These are phyloP conservation scores for Cercospora citrullina DNA, from an alignment of 2,329 filamentous ascomycete genomes.

Conservation along the genomic window DNA sequence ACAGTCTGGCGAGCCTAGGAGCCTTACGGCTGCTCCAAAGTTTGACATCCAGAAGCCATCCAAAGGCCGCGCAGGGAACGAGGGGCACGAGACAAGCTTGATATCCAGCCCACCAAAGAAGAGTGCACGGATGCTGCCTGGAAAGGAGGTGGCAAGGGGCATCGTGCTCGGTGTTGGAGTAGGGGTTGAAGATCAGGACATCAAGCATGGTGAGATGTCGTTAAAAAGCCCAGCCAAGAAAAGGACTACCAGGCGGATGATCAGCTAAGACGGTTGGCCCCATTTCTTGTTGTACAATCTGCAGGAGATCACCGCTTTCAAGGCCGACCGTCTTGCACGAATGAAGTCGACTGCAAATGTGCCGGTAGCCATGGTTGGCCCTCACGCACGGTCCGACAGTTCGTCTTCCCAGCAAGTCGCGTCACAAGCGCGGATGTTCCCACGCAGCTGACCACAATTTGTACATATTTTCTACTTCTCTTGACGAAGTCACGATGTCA, in stretches of 20 bases:
- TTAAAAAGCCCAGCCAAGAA: conserved; percentile 34
- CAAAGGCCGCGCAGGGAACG: conserved; percentile 13
- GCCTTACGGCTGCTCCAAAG: conserved; percentile 26
- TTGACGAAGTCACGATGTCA: neutral
- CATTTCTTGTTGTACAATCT: neutral
- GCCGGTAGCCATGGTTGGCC: neutral
- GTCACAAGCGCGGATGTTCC: neutral
- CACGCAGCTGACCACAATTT: neutral
- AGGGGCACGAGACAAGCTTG: conserved; percentile 18
- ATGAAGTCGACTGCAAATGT: neutral
- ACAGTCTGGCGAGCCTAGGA: conserved; percentile 11
- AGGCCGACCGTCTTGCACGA: neutral
- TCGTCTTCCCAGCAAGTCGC: neutral
- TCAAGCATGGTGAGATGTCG: conserved; percentile 9
- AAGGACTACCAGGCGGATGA: conserved; percentile 19
- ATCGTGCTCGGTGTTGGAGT: conserved; percentile 13
- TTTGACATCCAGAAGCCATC: conserved; percentile 29
- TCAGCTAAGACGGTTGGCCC: neutral
- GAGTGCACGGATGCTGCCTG: conserved; percentile 34
- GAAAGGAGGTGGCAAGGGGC: conserved; percentile 8
- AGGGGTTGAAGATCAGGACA: conserved; percentile 17
- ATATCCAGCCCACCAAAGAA: conserved; percentile 38
- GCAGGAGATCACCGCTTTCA: neutral
- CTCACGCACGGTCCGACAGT: neutral
- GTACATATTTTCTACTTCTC: neutral